These are phyloP conservation scores for Daldinia sp. DNA, from an alignment of 2,329 filamentous ascomycete species.

Conservation along the genomic window DNA sequence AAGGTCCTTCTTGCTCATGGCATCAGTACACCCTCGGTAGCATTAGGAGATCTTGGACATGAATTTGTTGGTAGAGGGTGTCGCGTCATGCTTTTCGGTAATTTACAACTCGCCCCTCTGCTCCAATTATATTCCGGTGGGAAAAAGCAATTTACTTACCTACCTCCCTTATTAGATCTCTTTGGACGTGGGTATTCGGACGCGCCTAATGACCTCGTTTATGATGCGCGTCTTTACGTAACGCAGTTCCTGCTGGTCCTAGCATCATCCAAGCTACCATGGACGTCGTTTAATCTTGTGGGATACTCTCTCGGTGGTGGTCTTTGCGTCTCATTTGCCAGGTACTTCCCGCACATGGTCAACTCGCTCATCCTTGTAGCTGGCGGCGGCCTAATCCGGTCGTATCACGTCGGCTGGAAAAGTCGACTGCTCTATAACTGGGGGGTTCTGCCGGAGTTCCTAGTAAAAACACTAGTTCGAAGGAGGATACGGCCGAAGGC, in stretches of 20 bases:
- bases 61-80: conserved; percentile 71
- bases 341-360: conserved; percentile 71
- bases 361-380: conserved; percentile 71
- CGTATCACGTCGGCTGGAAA: conserved; percentile 65
- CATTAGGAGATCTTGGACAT: conserved; percentile 71
- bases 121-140: not conserved
- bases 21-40: conserved; percentile 79
- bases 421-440: conserved; percentile 70
- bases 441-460: conserved; percentile 65
- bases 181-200: conserved; percentile 83
- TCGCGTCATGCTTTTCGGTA: conserved; percentile 80
- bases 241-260: conserved; percentile 71
- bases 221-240: conserved; percentile 71
- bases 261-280: conserved; percentile 67
- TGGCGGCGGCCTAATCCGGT: conserved; percentile 73
- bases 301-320: conserved; percentile 86
- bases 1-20: conserved; percentile 82
- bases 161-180: conserved; percentile 60
- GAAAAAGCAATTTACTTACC: not conserved
- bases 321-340: conserved; percentile 73
- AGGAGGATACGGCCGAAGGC: conserved; percentile 42
- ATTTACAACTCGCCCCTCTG: conserved; percentile 43
- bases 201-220: conserved; percentile 64
- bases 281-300: conserved; percentile 71
- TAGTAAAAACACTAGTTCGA: conserved; percentile 56